Percentiles rank a stretch among this genome's conserved stretches.
These are phyloP conservation scores for Sphaerobolus stellatus DNA, from an alignment of 1,284 basidiomycete genomes.

Conservation along the genomic window DNA sequence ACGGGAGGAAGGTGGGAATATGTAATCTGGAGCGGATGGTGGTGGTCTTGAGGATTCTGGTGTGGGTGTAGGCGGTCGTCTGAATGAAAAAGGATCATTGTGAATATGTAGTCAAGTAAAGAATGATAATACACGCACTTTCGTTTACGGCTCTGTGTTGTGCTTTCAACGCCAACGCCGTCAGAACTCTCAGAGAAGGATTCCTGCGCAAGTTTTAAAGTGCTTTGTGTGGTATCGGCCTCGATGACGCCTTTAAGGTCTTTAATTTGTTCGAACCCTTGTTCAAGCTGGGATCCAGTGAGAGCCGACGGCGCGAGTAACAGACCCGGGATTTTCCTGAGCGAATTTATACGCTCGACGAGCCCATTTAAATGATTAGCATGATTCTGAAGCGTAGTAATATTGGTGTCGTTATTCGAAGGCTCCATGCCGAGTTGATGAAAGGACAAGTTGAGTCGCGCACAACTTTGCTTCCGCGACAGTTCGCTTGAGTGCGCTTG, in stretches of 20 bases:
- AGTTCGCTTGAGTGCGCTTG: too few relatives aligned
- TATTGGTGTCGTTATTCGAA: not conserved
- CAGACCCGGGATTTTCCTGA: conserved; percentile 9
- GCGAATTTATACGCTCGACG: conserved; percentile 5
- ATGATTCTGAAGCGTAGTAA: conserved; percentile 7
- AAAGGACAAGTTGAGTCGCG: too few relatives aligned
- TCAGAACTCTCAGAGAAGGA: conserved; percentile 5
- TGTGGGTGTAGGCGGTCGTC: conserved; percentile 50
- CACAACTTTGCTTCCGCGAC: conserved; percentile 1
- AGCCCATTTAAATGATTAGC: conserved; percentile 2
- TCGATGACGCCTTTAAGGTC: conserved; percentile 1
- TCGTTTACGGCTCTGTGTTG: conserved; percentile 7
- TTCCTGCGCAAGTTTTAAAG: conserved; percentile 6
- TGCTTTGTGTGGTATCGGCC: conserved; percentile 2
- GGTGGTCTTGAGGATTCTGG: conserved; percentile 54
- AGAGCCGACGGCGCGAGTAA: conserved; percentile 7
- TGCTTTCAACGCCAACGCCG: conserved; percentile 3
- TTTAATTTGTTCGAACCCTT: conserved; percentile 13
- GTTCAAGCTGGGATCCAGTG: conserved; percentile 10
- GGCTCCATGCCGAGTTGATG: too few relatives aligned
- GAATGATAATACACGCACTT: not conserved
- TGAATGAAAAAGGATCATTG: conserved; percentile 23
- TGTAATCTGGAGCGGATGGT: conserved; percentile 38
- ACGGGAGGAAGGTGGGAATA: conserved; percentile 39
- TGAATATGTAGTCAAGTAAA: not conserved